These are phyloP conservation scores for Crithidia sp. DNA, from an alignment of 208 protist genomes.

Conservation along the genomic window DNA sequence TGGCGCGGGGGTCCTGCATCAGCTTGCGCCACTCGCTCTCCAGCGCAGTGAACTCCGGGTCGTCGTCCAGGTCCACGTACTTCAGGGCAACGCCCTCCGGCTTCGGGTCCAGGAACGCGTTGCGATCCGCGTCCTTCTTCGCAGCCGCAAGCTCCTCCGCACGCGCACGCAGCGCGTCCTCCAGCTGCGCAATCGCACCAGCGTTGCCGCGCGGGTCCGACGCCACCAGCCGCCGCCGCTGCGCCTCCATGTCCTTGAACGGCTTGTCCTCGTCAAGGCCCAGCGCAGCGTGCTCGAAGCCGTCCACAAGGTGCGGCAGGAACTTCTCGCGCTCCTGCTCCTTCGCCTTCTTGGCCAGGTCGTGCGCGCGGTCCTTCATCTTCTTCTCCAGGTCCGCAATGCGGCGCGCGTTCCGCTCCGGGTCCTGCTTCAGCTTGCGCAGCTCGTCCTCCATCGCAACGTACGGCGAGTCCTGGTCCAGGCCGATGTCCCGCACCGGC, in stretches of 20 bases:
- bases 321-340: slow-evolving; percentile 61
- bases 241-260: slow-evolving; percentile 66
- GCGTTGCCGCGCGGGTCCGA: slow-evolving; percentile 51
- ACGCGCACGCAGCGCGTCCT: slow-evolving; percentile 65
- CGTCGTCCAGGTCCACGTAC: slow-evolving; percentile 62
- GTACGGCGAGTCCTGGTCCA: no score
- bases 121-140: slow-evolving; percentile 52
- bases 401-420: slow-evolving; percentile 36
- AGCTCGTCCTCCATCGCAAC: no score
- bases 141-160: slow-evolving; percentile 63
- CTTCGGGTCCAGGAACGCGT: slow-evolving; percentile 51
- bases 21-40: slow-evolving; percentile 59
- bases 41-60: slow-evolving; percentile 55
- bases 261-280: slow-evolving; percentile 65
- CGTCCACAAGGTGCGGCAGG: slow-evolving; percentile 20
- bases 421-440: slow-evolving; percentile 66
- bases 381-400: slow-evolving; percentile 54
- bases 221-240: slow-evolving; percentile 58
- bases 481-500: no score
- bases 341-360: slow-evolving; percentile 59
- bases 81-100: slow-evolving; percentile 61
- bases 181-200: slow-evolving; percentile 53
- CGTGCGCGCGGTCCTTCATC: slow-evolving; percentile 61
- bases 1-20: slow-evolving; percentile 48
- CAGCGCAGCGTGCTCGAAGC: slow-evolving; percentile 26